These are phyloP conservation scores for slime mould (Dictyostelium discoideum) DNA, from an alignment of 78 protist species.

Conservation along the genomic window DNA sequence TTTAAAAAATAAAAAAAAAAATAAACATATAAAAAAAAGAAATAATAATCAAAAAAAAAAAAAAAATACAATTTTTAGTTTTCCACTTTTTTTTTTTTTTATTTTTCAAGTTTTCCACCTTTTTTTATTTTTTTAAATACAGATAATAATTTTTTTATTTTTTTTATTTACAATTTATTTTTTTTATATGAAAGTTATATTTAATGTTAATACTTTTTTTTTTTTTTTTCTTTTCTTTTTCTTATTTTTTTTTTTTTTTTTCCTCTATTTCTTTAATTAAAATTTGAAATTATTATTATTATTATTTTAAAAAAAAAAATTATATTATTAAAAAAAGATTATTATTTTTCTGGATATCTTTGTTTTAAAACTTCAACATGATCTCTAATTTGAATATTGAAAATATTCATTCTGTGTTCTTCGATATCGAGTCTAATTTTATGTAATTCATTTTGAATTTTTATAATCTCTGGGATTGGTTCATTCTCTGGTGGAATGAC, in stretches of 20 bases:
- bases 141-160: too few relatives aligned
- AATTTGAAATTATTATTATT: not conserved
- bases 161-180: too few relatives aligned
- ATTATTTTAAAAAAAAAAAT: not conserved
- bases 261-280: too few relatives aligned
- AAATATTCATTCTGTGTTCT: conserved; percentile 8
- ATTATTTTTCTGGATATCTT: not conserved
- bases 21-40: not conserved
- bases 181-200: too few relatives aligned
- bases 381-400: conserved; percentile 4
- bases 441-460: not conserved
- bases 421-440: conserved; percentile 4
- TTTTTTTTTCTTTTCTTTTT: too few relatives aligned
- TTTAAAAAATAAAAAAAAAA: not conserved
- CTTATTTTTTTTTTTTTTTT: too few relatives aligned
- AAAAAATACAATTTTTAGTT: too few relatives aligned
- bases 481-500: conserved; percentile 2
- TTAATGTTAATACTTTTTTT: too few relatives aligned
- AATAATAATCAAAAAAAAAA: not conserved
- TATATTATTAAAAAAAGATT: not conserved
- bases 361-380: not conserved
- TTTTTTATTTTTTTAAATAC: too few relatives aligned
- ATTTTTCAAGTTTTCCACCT: too few relatives aligned
- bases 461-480: not conserved
- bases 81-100: too few relatives aligned